Percentiles rank a stretch among this genome's conserved stretches.
Conservation (phyloP, 75 land plant genomes). For the Pinus taeda region DNA sequence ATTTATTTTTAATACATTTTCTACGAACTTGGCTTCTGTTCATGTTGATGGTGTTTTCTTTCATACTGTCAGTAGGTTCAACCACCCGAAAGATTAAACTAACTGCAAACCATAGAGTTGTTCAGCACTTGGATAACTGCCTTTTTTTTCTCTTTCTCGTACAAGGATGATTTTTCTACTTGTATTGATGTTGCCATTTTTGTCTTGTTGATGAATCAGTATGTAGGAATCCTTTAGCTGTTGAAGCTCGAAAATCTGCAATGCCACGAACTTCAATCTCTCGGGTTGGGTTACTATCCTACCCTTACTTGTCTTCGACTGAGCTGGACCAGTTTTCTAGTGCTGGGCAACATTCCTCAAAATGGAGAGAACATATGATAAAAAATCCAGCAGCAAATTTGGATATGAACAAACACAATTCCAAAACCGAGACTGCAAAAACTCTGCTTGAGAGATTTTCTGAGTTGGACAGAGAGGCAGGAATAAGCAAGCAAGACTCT, state of each 20-base stretch:
- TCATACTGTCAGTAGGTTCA: neutral
- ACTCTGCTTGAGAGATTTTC: constrained; percentile 41
- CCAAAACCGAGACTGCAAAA: constrained; percentile 13
- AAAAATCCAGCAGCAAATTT: constrained; percentile 5
- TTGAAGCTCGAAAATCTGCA: neutral
- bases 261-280: neutral
- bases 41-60: neutral
- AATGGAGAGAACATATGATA: constrained; percentile 11
- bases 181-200: neutral
- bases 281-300: neutral
- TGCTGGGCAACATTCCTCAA: constrained; percentile 14
- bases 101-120: neutral
- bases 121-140: neutral
- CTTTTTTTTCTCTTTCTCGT: neutral
- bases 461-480: constrained; percentile 26
- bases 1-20: neutral
- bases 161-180: neutral
- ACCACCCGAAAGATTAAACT: neutral
- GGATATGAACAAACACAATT: constrained; percentile 4
- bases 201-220: constrained; percentile 2
- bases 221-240: neutral
- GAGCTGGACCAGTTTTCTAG: constrained; percentile 13
- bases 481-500: constrained; percentile 12
- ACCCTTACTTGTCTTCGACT: neutral
- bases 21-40: neutral